Base-by-base conservation (phyloP, 164 flowering plant species). In the Vitis riparia region DNA sequence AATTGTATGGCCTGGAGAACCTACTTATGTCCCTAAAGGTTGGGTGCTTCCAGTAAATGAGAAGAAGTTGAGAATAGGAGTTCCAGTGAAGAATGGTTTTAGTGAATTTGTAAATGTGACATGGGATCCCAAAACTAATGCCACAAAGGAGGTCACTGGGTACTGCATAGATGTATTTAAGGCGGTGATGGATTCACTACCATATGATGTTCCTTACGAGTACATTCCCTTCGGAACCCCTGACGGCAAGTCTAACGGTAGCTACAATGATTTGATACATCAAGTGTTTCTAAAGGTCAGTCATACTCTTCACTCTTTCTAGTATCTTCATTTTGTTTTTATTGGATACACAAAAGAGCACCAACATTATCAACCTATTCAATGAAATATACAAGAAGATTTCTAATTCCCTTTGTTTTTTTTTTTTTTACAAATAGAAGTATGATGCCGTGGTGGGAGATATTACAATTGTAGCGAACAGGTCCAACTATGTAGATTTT, bases 1-100 rank as follows among this genome's bases (percentile, higher is more conserved):
- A 48, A 68, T 77, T 6, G 73, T 80, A 9, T 84, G 85, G 85
- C 85, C 88, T 0, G 88, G 87, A 2, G 84, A 71, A 4, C 12
- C 78, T 1, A 61, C 68, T 0, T 1, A 8, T 0, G 57, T 8
- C 0, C 88, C 88, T 1, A 77, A 37, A 55, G 84, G 82, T 32
- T 77, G 77, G 79, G 75, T 27, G 6, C 61, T 73, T 12, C 82
- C 88, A 29, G 59, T 74, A 15, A 68, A 27, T 55, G 79, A 74
- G 51, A 73, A 65, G 47, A 82, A 72, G 44, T 16, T 85, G 64
- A 66, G 57, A 51, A 59, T 87, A 8, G 84, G 78, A 5, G 83
- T 85, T 30, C 87, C 91, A 0, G 30, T 44, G 1, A 76, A 59
- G 51, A 29, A 13, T 11, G 83, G 80, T 16, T 84, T 76, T 32